Percentiles rank a stretch among this genome's conserved stretches.
These are phyloP conservation scores for Mucor piriformis DNA, from an alignment of 371 early-diverging fungal genomes.

Conservation along the genomic window DNA sequence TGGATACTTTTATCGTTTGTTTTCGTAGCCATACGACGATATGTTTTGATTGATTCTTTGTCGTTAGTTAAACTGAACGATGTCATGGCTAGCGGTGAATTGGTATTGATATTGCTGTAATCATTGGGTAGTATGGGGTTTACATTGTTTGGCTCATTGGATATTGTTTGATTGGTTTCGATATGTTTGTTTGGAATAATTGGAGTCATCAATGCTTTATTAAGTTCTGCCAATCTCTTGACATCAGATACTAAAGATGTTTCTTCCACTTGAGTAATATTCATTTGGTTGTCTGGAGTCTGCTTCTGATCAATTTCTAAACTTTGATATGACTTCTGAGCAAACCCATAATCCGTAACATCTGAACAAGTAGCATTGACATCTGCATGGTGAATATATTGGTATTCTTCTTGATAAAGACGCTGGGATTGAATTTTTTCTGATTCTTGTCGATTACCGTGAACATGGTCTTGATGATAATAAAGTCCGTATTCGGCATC, in stretches of 20 bases:
- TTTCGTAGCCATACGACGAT: conserved; percentile 71
- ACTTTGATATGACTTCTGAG: no score
- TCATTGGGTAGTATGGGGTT: background rate
- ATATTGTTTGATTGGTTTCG: background rate
- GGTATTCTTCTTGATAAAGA: no score
- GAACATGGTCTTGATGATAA: no score
- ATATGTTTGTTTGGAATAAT: background rate
- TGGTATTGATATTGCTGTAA: background rate
- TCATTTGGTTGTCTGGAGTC: no score
- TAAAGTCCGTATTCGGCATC: no score
- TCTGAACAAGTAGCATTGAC: no score
- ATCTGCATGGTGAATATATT: no score
- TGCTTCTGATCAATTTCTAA: background rate
- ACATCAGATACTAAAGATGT: conserved; percentile 10
- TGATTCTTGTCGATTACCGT: no score
- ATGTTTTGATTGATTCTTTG: conserved; percentile 55
- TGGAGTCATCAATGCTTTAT: conserved; percentile 17
- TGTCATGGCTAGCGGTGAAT: conserved; percentile 13
- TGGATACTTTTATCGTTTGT: conserved; percentile 69
- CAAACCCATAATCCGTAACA: no score
- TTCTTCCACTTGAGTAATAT: background rate
- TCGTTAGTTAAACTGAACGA: conserved; percentile 58
- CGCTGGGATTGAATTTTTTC: no score
- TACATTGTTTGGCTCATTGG: background rate
- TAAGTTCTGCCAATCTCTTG: conserved; percentile 7